These are phyloP conservation scores for Erodium chrysanthum DNA, from an alignment of 441 rosid species.

Conservation along the genomic window DNA sequence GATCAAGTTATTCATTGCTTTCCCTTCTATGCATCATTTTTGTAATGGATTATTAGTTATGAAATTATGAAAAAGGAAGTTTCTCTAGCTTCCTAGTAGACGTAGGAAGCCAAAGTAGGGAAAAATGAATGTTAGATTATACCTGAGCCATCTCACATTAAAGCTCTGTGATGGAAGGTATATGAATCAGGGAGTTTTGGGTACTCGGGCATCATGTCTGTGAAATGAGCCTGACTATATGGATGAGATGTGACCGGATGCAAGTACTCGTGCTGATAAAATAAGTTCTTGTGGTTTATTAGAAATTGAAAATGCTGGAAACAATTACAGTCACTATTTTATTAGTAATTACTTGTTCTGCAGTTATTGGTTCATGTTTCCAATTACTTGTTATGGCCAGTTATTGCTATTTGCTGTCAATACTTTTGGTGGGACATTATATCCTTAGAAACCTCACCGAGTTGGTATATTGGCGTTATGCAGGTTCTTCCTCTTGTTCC, in stretches of 20 bases:
- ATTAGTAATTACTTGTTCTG: not conserved
- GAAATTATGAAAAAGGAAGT: not conserved
- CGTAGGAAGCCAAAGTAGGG: not conserved
- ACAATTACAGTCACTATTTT: not conserved
- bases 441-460: not conserved
- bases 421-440: not conserved
- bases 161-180: not conserved
- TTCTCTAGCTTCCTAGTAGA: not conserved
- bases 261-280: not conserved
- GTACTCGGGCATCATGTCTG: not conserved
- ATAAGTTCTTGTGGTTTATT: not conserved
- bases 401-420: too few species aligned
- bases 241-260: not conserved
- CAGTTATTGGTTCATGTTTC: too few species aligned
- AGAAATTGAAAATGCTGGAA: not conserved
- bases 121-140: not conserved
- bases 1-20: not conserved
- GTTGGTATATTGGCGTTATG: constrained; percentile 4
- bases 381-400: too few species aligned
- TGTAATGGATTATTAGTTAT: not conserved
- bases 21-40: not conserved
- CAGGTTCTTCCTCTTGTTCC: constrained; percentile 98
- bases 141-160: not conserved
- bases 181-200: constrained; percentile 1
- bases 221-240: not conserved